These are phyloP conservation scores for Paraphaeosphaeria sporulosa DNA, from an alignment of 2,329 filamentous ascomycete genomes.

Conservation along the genomic window DNA sequence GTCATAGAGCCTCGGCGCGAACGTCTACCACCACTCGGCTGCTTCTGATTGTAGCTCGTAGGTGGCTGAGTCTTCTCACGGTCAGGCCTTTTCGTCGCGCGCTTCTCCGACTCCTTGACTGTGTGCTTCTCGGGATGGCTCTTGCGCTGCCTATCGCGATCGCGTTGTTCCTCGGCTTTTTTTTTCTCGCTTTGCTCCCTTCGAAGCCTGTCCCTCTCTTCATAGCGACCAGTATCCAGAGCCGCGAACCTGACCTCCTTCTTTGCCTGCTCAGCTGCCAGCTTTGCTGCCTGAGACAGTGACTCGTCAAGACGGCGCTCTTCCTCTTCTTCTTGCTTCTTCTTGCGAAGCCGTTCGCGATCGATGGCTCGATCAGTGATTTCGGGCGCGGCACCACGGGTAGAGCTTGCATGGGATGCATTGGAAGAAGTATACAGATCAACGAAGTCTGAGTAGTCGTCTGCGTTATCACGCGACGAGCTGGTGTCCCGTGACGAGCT, in stretches of 20 bases:
- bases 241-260: constrained; percentile 37
- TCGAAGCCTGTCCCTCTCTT: constrained; percentile 21
- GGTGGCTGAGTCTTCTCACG: constrained; percentile 30
- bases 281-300: constrained; percentile 14
- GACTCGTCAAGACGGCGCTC: constrained; percentile 28
- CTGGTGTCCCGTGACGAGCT: constrained; percentile 20
- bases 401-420: constrained; percentile 22
- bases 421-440: constrained; percentile 28
- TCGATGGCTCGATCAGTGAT: constrained; percentile 31
- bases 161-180: constrained; percentile 23
- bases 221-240: constrained; percentile 27
- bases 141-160: constrained; percentile 18
- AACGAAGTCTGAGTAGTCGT: constrained; percentile 33
- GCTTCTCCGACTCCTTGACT: constrained; percentile 14
- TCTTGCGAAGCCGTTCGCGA: constrained; percentile 29
- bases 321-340: constrained; percentile 31
- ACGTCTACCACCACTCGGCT: constrained; percentile 17
- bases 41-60: constrained; percentile 22
- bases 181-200: constrained; percentile 30
- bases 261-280: constrained; percentile 21
- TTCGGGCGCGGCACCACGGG: constrained; percentile 26
- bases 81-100: constrained; percentile 24
- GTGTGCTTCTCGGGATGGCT: constrained; percentile 14
- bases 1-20: constrained; percentile 30
- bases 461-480: constrained; percentile 19